A percentile compares a stretch with the other conserved stretches of the same genome.
Conservation (phyloP, 192 early-diverging fungal genomes). For the Oehlia diaphana region DNA sequence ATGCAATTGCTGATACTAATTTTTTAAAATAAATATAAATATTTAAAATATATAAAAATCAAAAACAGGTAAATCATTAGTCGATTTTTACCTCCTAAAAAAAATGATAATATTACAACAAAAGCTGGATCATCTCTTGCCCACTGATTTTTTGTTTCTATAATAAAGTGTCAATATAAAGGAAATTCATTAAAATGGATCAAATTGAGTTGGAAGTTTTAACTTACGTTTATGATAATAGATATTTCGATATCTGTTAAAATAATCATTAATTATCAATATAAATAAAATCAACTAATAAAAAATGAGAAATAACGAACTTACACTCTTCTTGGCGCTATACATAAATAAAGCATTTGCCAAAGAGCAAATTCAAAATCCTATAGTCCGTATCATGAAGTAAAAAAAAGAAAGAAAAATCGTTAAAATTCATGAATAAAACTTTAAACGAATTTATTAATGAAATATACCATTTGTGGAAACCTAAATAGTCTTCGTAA, state of each 20-base stretch:
- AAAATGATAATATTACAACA: constrained; percentile 68
- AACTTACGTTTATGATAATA: constrained; percentile 93
- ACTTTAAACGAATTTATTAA: not conserved
- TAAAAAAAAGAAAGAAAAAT: not conserved
- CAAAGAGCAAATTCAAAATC: constrained; percentile 72
- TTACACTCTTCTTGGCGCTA: constrained; percentile 82
- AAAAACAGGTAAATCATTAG: not conserved
- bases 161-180: constrained; percentile 18
- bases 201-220: not conserved
- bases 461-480: constrained; percentile 81
- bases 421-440: not conserved
- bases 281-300: not conserved
- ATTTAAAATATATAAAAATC: not conserved
- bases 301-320: constrained; percentile 22
- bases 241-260: constrained; percentile 84
- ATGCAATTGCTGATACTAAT: constrained; percentile 76
- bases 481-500: constrained; percentile 56
- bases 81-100: constrained; percentile 60
- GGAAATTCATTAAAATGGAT: constrained; percentile 22
- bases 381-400: not conserved
- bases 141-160: constrained; percentile 99
- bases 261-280: not conserved
- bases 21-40: not conserved
- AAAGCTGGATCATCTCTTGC: constrained; percentile 97
- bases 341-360: constrained; percentile 85